Evolutionary conservation across 345 rosid genomes (phyloP).

Genomic region (Clausena lansium): DNA sequence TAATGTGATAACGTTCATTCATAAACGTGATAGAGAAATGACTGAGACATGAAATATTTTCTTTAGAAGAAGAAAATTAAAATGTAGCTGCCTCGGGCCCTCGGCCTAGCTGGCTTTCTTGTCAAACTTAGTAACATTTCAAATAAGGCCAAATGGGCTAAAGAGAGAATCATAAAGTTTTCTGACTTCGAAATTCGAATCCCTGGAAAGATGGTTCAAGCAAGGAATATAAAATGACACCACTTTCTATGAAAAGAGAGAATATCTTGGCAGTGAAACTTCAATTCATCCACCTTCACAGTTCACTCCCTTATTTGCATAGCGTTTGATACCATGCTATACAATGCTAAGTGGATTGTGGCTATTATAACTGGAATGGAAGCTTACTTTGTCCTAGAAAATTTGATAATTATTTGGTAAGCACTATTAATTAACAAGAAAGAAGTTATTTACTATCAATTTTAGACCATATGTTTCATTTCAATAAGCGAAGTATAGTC

Average conservation of each 20-base stretch:
- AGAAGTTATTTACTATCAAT: too few relatives aligned
- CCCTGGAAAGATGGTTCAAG: constrained; percentile 8
- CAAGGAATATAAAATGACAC: neutral
- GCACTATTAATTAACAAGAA: too few relatives aligned
- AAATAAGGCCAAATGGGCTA: constrained; percentile 1
- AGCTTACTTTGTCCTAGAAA: too few relatives aligned
- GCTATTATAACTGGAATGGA: too few relatives aligned
- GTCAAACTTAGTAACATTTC: constrained; percentile 7
- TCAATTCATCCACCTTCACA: too few relatives aligned
- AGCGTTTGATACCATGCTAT: too few relatives aligned
- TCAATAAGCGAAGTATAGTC: too few relatives aligned
- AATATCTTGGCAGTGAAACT: neutral
- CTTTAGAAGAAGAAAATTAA: neutral
- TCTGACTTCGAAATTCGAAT: constrained; percentile 21
- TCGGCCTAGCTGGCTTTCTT: neutral
- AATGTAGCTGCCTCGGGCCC: neutral
- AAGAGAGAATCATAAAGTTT: neutral
- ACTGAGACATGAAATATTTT: neutral
- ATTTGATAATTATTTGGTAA: too few relatives aligned
- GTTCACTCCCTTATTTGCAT: too few relatives aligned
- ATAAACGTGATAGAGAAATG: neutral
- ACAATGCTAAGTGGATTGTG: too few relatives aligned
- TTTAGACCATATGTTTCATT: too few relatives aligned
- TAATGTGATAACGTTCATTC: neutral
- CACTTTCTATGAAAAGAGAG: neutral